Percentiles rank a stretch among this genome's conserved stretches.
Conservation (phyloP, 352 stramenopile species). For the Phytopythium ostracodes region DNA sequence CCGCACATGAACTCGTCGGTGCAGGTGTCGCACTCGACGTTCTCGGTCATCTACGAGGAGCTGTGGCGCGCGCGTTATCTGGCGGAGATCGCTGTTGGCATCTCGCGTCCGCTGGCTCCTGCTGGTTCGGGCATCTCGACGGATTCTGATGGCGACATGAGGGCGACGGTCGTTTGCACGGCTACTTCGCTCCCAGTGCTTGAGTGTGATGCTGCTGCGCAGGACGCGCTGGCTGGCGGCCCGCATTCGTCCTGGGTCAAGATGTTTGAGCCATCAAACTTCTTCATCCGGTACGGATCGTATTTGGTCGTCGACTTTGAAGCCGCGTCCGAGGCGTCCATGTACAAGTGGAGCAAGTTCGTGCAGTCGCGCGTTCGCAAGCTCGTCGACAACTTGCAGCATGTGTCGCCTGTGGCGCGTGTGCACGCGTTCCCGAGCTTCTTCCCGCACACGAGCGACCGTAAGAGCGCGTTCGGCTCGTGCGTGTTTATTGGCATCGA, state of each 20-base stretch:
- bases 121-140: slow-evolving; percentile 13
- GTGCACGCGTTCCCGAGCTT: slow-evolving; percentile 70
- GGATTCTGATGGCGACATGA: slow-evolving; percentile 26
- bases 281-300: slow-evolving; percentile 80
- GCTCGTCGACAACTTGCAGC: slow-evolving; percentile 69
- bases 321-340: slow-evolving; percentile 47
- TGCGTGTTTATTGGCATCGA: slow-evolving; percentile 85
- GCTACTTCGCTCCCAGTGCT: slow-evolving; percentile 30
- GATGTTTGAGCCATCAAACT: slow-evolving; percentile 75
- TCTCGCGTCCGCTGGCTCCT: slow-evolving; percentile 37
- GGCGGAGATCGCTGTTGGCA: slow-evolving; percentile 50
- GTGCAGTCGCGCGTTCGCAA: slow-evolving; percentile 78
- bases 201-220: slow-evolving; percentile 4
- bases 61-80: slow-evolving; percentile 76
- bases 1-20: slow-evolving; percentile 98
- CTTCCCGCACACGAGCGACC: slow-evolving; percentile 49
- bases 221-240: slow-evolving; percentile 3
- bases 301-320: slow-evolving; percentile 75
- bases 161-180: slow-evolving; percentile 31
- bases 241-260: slow-evolving; percentile 48
- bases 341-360: slow-evolving; percentile 83
- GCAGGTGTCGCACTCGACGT: slow-evolving; percentile 92
- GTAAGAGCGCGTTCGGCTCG: slow-evolving; percentile 37
- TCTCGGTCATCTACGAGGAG: slow-evolving; percentile 92
- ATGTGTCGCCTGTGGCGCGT: slow-evolving; percentile 48